These are phyloP conservation scores for Hymenotorrendiella dingleyae DNA, from an alignment of 2,329 filamentous ascomycete genomes.

Conservation along the genomic window DNA sequence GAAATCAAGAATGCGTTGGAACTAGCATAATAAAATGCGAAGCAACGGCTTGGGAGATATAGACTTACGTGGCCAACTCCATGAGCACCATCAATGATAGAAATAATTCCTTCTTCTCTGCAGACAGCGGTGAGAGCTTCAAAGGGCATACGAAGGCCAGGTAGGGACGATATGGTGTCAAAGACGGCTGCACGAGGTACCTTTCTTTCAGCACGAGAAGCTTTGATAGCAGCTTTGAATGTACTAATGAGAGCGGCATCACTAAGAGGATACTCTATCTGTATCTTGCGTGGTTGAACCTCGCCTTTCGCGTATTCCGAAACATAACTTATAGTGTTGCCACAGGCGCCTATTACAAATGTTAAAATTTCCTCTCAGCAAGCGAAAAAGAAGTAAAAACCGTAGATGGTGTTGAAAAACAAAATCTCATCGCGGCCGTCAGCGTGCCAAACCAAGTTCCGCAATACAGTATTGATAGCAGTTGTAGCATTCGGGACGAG, in stretches of 20 bases:
- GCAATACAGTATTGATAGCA: conserved; percentile 72
- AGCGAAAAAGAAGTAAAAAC: background rate
- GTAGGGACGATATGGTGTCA: conserved; percentile 73
- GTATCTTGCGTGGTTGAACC: conserved; percentile 47
- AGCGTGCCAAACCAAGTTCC: conserved; percentile 60
- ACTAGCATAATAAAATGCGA: too few relatives aligned
- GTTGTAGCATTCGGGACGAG: conserved; percentile 78
- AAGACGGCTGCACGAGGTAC: conserved; percentile 65
- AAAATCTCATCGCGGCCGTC: conserved; percentile 65
- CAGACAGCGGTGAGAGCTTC: conserved; percentile 60
- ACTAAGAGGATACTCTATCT: conserved; percentile 61
- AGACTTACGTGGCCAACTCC: conserved; percentile 76
- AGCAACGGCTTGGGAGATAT: too few relatives aligned
- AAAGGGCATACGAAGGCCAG: conserved; percentile 76
- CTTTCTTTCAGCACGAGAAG: conserved; percentile 49
- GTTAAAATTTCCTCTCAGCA: background rate
- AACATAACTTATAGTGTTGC: conserved; percentile 66
- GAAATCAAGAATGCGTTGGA: too few relatives aligned
- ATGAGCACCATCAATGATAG: conserved; percentile 73
- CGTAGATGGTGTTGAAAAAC: conserved; percentile 72
- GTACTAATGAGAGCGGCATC: conserved; percentile 58
- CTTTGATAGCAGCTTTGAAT: conserved; percentile 54
- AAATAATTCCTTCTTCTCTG: conserved; percentile 60
- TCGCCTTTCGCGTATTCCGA: conserved; percentile 53
- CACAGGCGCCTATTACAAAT: conserved; percentile 47